phyloP scores from a whole-genome alignment of 768 basidiomycete genomes.

The Suillus alpinus region DNA sequence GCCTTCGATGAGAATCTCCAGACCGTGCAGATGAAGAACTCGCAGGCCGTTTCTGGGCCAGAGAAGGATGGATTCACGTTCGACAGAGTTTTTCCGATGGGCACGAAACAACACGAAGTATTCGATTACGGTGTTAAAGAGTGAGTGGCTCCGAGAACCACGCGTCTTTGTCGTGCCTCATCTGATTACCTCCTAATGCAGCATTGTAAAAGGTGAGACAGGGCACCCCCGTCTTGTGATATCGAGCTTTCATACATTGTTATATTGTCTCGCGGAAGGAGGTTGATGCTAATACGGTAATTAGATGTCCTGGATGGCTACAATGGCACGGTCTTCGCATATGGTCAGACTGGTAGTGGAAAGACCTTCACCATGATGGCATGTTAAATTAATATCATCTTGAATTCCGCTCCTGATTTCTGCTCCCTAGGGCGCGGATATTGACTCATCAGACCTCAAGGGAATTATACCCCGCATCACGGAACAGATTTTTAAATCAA shows the following conservation, averaged over 20 bases:
- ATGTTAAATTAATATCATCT: slow-evolving; percentile 15
- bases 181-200: slow-evolving; percentile 27
- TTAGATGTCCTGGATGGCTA: slow-evolving; percentile 97
- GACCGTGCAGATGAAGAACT: slow-evolving; percentile 76
- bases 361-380: slow-evolving; percentile 99
- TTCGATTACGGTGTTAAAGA: slow-evolving; percentile 99
- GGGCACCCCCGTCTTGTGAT: background rate
- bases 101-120: slow-evolving; percentile 86
- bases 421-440: slow-evolving; percentile 81
- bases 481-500: slow-evolving; percentile 98
- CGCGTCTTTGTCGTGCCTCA: slow-evolving; percentile 14
- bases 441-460: slow-evolving; percentile 89
- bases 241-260: background rate
- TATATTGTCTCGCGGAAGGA: background rate
- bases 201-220: slow-evolving; percentile 82
- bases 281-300: slow-evolving; percentile 14
- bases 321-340: slow-evolving; percentile 97
- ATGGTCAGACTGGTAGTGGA: slow-evolving; percentile 95
- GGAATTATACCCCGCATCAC: slow-evolving; percentile 98
- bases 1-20: slow-evolving; percentile 84
- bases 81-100: slow-evolving; percentile 94
- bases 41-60: slow-evolving; percentile 69
- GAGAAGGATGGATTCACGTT: slow-evolving; percentile 98
- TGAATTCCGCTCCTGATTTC: slow-evolving; percentile 9
- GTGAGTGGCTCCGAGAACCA: slow-evolving; percentile 45